phyloP scores from a whole-genome alignment of 164 flowering plant species.

The Tinospora cordifolia region DNA sequence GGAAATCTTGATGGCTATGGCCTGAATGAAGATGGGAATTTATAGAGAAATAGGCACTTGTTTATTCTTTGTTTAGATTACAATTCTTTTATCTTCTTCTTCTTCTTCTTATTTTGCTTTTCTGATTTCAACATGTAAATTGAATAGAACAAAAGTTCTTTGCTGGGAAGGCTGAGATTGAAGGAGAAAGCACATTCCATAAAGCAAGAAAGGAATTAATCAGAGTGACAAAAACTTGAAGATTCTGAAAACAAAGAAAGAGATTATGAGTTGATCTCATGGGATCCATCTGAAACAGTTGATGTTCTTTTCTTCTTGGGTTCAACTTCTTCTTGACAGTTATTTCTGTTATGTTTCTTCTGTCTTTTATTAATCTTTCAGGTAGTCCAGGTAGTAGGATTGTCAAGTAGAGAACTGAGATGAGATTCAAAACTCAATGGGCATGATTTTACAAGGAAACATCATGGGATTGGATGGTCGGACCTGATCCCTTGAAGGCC shows the following conservation, averaged over 20 bases:
- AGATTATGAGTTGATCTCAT: neutral
- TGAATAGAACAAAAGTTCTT: constrained; percentile 4
- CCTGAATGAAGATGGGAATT: neutral
- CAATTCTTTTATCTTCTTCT: no score
- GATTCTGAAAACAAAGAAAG: neutral
- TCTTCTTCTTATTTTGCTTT: constrained; percentile 1
- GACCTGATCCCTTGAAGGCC: neutral
- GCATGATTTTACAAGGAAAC: neutral
- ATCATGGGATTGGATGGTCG: constrained; percentile 1
- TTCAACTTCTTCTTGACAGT: constrained; percentile 11
- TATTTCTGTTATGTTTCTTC: neutral
- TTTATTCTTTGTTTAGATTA: neutral
- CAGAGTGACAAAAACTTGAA: constrained; percentile 4
- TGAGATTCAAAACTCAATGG: neutral
- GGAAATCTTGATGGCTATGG: neutral
- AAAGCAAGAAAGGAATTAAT: constrained; percentile 32
- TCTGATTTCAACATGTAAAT: neutral
- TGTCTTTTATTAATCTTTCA: neutral
- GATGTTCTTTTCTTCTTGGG: constrained; percentile 19
- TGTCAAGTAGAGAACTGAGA: neutral
- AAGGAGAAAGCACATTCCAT: constrained; percentile 33
- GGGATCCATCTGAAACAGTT: neutral
- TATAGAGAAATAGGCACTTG: constrained; percentile 11
- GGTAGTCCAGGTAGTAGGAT: constrained; percentile 1
- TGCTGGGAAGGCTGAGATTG: constrained; percentile 7